phyloP scores from a whole-genome alignment of 805 yeast species.

The Pichia exigua region DNA sequence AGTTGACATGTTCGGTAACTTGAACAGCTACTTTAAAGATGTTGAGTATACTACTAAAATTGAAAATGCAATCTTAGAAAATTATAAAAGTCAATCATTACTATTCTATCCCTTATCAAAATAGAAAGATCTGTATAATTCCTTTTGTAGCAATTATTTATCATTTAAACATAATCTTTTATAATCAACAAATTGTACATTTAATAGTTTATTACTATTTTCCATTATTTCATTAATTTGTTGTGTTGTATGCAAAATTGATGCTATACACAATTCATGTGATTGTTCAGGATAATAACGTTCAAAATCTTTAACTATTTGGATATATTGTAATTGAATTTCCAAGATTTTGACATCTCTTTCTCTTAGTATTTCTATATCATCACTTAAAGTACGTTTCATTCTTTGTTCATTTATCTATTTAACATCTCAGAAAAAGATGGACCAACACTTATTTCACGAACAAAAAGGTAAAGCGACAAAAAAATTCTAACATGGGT shows the following conservation, averaged over 20 bases:
- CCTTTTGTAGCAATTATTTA: neutral
- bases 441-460: neutral
- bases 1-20: neutral
- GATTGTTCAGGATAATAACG: slow-evolving; percentile 3
- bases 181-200: neutral
- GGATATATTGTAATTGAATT: neutral
- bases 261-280: neutral
- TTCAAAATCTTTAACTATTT: slow-evolving; percentile 2
- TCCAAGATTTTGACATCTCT: neutral
- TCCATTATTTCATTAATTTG: neutral
- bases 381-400: neutral
- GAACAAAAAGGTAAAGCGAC: neutral
- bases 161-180: neutral
- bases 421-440: neutral
- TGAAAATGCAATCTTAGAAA: slow-evolving; percentile 1
- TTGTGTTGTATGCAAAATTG: neutral
- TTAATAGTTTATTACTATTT: neutral
- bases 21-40: neutral
- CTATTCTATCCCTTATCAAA: slow-evolving; percentile 14
- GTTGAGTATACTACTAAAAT: slow-evolving; percentile 1
- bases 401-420: neutral
- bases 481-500: neutral
- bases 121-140: neutral
- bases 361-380: neutral
- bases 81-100: slow-evolving; percentile 11